Conservation (phyloP, 2,329 filamentous ascomycete genomes). For the Aspergillus phoenicis region DNA sequence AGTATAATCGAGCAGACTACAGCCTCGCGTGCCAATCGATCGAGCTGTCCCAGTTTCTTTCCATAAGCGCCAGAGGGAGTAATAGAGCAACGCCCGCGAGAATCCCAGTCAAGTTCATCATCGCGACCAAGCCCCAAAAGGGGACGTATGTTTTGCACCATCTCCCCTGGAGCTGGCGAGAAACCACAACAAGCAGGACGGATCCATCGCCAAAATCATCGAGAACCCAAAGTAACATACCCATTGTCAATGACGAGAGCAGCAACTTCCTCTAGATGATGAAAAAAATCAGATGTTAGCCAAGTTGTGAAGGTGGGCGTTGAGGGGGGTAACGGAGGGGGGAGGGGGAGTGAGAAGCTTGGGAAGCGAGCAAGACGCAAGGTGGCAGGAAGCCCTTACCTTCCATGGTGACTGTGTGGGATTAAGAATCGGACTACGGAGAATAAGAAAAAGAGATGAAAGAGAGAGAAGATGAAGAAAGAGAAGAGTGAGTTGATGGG, state of each 20-base stretch:
- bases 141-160: conserved; percentile 11
- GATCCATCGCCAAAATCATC: conserved; percentile 19
- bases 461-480: conserved; percentile 32
- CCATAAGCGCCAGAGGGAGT: neutral
- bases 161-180: conserved; percentile 8
- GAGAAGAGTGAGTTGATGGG: conserved; percentile 32
- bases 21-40: neutral
- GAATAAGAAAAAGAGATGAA: conserved; percentile 26
- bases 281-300: conserved; percentile 42
- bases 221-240: conserved; percentile 65
- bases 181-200: conserved; percentile 11
- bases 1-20: conserved; percentile 14
- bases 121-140: conserved; percentile 15
- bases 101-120: neutral
- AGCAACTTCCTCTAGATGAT: conserved; percentile 91
- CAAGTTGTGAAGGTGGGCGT: conserved; percentile 17
- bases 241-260: conserved; percentile 99
- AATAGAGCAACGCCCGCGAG: neutral
- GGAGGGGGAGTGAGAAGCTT: conserved; percentile 15
- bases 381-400: conserved; percentile 57
- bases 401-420: conserved; percentile 59
- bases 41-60: neutral
- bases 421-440: conserved; percentile 36
- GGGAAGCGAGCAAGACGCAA: conserved; percentile 20
- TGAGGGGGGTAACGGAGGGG: conserved; percentile 7